Evolutionary conservation across 2,329 filamentous ascomycete species (phyloP).

Genomic region (Exophiala alcalophila): DNA sequence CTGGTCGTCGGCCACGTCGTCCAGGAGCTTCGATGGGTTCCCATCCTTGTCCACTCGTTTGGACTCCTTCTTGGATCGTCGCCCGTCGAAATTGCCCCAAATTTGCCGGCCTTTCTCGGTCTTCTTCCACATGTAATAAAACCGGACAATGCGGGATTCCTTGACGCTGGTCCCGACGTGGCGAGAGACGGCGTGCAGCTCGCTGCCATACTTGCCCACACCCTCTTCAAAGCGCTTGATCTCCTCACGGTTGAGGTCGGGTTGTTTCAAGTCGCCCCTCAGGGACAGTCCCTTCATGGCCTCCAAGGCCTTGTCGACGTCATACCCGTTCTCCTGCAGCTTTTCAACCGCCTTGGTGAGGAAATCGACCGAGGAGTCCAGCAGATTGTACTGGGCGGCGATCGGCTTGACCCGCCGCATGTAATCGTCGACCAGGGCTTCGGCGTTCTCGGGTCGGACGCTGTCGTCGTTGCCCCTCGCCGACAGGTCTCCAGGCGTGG

Average conservation of each 20-base stretch:
- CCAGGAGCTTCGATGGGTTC: slow-evolving; percentile 71
- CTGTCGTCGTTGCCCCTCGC: slow-evolving; percentile 44
- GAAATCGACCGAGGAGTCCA: slow-evolving; percentile 77
- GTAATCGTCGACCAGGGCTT: slow-evolving; percentile 69
- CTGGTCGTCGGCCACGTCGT: slow-evolving; percentile 86
- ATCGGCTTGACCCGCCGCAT: slow-evolving; percentile 67
- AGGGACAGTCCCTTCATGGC: slow-evolving; percentile 66
- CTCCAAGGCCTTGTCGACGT: slow-evolving; percentile 67
- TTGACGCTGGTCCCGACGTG: slow-evolving; percentile 79
- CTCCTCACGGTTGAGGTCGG: slow-evolving; percentile 72
- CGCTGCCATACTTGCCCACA: slow-evolving; percentile 84
- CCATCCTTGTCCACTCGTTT: slow-evolving; percentile 59
- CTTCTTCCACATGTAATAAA: slow-evolving; percentile 99
- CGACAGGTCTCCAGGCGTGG: slow-evolving; percentile 51
- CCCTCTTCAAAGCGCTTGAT: slow-evolving; percentile 89
- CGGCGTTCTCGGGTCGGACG: slow-evolving; percentile 38
- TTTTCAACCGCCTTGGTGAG: slow-evolving; percentile 77
- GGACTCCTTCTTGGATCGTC: slow-evolving; percentile 86
- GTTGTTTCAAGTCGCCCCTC: slow-evolving; percentile 74
- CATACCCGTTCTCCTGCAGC: slow-evolving; percentile 68
- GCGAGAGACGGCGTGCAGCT: slow-evolving; percentile 76
- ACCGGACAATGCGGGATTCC: slow-evolving; percentile 78
- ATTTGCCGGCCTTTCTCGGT: slow-evolving; percentile 78
- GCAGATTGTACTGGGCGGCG: slow-evolving; percentile 66
- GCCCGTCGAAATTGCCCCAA: slow-evolving; percentile 83